Evolutionary conservation across 495 filamentous ascomycete species (phyloP).

Genomic region (Penicillium pancosmium): DNA sequence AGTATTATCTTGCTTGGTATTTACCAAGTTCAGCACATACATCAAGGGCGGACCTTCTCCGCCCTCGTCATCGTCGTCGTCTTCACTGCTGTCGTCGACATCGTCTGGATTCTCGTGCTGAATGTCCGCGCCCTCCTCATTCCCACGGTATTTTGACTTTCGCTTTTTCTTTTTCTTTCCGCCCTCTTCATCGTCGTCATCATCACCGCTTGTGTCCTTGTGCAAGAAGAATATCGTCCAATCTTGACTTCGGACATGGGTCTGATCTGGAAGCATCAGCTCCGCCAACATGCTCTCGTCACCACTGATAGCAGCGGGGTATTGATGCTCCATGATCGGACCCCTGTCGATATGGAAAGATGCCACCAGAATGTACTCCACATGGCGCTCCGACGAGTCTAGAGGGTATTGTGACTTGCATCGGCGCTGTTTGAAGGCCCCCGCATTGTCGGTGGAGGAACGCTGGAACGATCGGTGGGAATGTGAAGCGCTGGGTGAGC

Average conservation of each 20-base stretch:
- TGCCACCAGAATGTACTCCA: slow-evolving; percentile 98
- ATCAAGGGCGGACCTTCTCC: slow-evolving; percentile 85
- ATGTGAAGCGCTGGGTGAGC: slow-evolving; percentile 52
- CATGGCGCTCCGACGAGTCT: slow-evolving; percentile 81
- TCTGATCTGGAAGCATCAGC: slow-evolving; percentile 97
- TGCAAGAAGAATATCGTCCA: slow-evolving; percentile 99
- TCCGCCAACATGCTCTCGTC: slow-evolving; percentile 98
- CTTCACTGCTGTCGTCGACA: slow-evolving; percentile 52
- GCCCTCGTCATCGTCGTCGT: slow-evolving; percentile 59
- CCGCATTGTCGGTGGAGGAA: slow-evolving; percentile 48
- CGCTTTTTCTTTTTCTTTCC: slow-evolving; percentile 58
- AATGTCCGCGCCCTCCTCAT: slow-evolving; percentile 53
- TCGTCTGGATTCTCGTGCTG: slow-evolving; percentile 48
- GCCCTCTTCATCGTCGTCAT: slow-evolving; percentile 64
- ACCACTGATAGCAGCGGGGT: slow-evolving; percentile 90
- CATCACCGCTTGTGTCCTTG: slow-evolving; percentile 83
- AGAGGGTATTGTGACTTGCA: slow-evolving; percentile 86
- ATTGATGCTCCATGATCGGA: slow-evolving; percentile 98
- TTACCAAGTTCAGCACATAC: slow-evolving; percentile 96
- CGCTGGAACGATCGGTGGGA: slow-evolving; percentile 41
- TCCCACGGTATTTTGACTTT: slow-evolving; percentile 43
- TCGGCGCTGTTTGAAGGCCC: slow-evolving; percentile 47
- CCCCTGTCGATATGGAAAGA: slow-evolving; percentile 97
- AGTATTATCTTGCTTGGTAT: slow-evolving; percentile 93
- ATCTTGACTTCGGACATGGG: slow-evolving; percentile 91